A percentile compares a stretch with the other conserved stretches of the same genome.
These are phyloP conservation scores for Phytophthora megakarya DNA, from an alignment of 352 stramenopile species.

Conservation along the genomic window DNA sequence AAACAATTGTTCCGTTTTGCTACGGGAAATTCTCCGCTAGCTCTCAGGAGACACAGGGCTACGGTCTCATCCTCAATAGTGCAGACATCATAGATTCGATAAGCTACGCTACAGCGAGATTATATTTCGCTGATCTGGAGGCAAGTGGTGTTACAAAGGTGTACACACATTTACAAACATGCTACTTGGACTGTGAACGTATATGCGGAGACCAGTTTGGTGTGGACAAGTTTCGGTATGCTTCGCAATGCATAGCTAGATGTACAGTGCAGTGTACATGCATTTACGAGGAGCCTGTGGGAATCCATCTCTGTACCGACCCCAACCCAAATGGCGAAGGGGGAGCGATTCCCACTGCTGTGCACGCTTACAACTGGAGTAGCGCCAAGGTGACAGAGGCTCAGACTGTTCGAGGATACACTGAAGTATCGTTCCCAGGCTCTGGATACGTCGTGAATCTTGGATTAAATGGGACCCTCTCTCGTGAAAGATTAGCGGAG, in stretches of 20 bases:
- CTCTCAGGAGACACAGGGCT: slow-evolving; percentile 49
- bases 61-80: slow-evolving; percentile 68
- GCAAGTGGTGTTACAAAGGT: slow-evolving; percentile 35
- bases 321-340: slow-evolving; percentile 56
- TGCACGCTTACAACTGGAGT: slow-evolving; percentile 71
- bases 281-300: slow-evolving; percentile 63
- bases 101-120: slow-evolving; percentile 48
- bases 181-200: slow-evolving; percentile 52
- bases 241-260: slow-evolving; percentile 38
- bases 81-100: slow-evolving; percentile 46
- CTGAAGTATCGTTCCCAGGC: slow-evolving; percentile 45
- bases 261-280: slow-evolving; percentile 70
- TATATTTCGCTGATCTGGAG: slow-evolving; percentile 49
- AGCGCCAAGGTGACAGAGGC: slow-evolving; percentile 26
- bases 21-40: slow-evolving; percentile 49
- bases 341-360: slow-evolving; percentile 31
- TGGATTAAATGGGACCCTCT: slow-evolving; percentile 37
- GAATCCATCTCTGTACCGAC: slow-evolving; percentile 48
- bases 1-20: slow-evolving; percentile 64
- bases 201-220: slow-evolving; percentile 57
- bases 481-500: slow-evolving; percentile 28
- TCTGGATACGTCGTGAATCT: slow-evolving; percentile 71
- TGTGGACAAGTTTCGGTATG: slow-evolving; percentile 62
- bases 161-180: slow-evolving; percentile 61
- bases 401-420: slow-evolving; percentile 34